phyloP scores from a whole-genome alignment of 106 monocot species.

The Apostasia shenzhenica region DNA sequence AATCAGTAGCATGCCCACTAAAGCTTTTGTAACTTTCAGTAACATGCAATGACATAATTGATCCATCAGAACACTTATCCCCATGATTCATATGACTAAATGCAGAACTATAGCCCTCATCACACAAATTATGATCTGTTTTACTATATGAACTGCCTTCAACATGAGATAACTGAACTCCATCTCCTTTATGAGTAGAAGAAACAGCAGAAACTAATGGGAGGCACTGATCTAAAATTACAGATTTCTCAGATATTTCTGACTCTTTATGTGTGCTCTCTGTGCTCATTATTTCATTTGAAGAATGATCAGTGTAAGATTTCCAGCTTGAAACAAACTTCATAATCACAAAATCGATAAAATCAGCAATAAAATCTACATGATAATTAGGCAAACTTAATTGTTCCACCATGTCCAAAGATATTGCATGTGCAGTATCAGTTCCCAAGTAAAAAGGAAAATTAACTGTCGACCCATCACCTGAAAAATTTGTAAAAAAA shows the following conservation, averaged over 20 bases:
- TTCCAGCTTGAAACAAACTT: slow-evolving; percentile 46
- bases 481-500: slow-evolving; percentile 28
- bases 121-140: not conserved
- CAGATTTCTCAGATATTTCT: not conserved
- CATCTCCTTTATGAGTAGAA: slow-evolving; percentile 10
- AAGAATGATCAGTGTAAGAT: slow-evolving; percentile 15
- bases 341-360: slow-evolving; percentile 55
- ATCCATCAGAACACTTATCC: slow-evolving; percentile 31
- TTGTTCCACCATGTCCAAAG: slow-evolving; percentile 57
- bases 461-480: slow-evolving; percentile 28
- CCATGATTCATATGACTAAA: slow-evolving; percentile 8
- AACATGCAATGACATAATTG: slow-evolving; percentile 24
- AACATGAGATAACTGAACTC: slow-evolving; percentile 7
- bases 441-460: slow-evolving; percentile 51
- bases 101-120: slow-evolving; percentile 9
- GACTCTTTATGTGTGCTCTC: slow-evolving; percentile 9
- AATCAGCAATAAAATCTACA: slow-evolving; percentile 56
- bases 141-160: slow-evolving; percentile 11
- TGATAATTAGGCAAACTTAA: slow-evolving; percentile 44
- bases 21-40: slow-evolving; percentile 31
- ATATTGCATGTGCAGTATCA: slow-evolving; percentile 54
- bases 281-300: slow-evolving; percentile 16
- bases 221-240: not conserved
- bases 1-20: slow-evolving; percentile 26
- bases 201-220: slow-evolving; percentile 1